A percentile compares a stretch with the other conserved stretches of the same genome.
Conservation (phyloP, 202 grass and related monocot species). For the Eragrostis tef region DNA sequence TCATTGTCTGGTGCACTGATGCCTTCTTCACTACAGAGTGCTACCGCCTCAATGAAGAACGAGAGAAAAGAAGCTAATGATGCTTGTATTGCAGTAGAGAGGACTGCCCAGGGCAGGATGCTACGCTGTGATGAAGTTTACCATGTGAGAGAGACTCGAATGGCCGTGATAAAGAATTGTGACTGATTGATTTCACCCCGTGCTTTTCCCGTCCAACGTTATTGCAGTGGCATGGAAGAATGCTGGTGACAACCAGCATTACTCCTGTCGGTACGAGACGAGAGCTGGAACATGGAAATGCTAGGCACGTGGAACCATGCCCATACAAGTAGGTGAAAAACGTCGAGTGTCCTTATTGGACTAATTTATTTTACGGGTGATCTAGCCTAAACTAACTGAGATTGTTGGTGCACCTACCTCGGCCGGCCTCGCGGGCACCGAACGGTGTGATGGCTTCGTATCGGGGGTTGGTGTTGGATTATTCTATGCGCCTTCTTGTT, state of each 20-base stretch:
- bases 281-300: neutral
- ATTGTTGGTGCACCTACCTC: constrained; percentile 17
- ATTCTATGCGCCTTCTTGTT: neutral
- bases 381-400: neutral
- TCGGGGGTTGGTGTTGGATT: neutral
- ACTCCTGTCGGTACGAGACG: too few relatives aligned
- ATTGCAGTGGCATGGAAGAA: constrained; percentile 2
- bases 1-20: too few relatives aligned
- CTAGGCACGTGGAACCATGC: neutral
- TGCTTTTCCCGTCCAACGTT: constrained; percentile 25
- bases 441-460: neutral
- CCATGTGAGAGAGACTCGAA: neutral
- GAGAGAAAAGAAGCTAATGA: neutral
- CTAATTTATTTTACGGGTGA: neutral
- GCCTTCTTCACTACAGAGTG: neutral
- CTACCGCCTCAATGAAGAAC: neutral
- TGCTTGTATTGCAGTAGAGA: neutral
- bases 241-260: neutral
- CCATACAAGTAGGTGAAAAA: neutral
- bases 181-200: neutral
- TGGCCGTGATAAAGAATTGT: neutral
- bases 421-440: neutral
- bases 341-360: neutral
- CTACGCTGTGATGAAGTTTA: neutral
- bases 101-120: neutral